phyloP scores from a whole-genome alignment of 768 basidiomycete species.

The Xerocomellus dryophilus region DNA sequence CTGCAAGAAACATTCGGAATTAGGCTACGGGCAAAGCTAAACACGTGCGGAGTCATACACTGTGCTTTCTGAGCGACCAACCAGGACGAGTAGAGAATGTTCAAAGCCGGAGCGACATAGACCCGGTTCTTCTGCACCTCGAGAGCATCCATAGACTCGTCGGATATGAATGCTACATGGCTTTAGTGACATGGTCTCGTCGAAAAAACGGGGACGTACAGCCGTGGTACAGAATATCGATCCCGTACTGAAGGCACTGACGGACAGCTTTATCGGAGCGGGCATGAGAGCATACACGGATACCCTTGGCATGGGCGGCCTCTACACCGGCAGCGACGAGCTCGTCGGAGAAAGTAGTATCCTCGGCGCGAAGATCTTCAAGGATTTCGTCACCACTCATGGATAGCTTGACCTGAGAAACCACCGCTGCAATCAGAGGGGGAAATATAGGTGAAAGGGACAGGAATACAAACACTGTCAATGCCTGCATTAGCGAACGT shows the following conservation, averaged over 20 bases:
- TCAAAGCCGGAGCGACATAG: constrained; percentile 34
- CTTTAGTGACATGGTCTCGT: constrained; percentile 4
- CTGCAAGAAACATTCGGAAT: constrained; percentile 1
- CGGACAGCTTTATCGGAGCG: constrained; percentile 34
- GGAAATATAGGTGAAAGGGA: not conserved
- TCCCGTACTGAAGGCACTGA: constrained; percentile 36
- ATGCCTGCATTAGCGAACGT: constrained; percentile 25
- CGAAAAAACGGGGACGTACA: constrained; percentile 13
- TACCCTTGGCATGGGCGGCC: constrained; percentile 34
- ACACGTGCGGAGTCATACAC: constrained; percentile 8
- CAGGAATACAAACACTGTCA: constrained; percentile 15
- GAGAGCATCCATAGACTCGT: constrained; percentile 35
- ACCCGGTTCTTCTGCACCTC: constrained; percentile 35
- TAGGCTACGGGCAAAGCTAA: not conserved
- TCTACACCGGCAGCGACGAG: constrained; percentile 35
- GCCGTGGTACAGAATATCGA: constrained; percentile 32
- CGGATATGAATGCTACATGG: constrained; percentile 33
- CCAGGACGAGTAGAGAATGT: constrained; percentile 27
- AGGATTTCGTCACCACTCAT: constrained; percentile 40
- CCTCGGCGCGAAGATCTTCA: constrained; percentile 34
- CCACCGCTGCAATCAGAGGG: not conserved
- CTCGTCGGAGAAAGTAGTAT: constrained; percentile 34
- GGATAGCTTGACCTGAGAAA: constrained; percentile 31
- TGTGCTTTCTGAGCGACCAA: constrained; percentile 26
- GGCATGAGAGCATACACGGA: constrained; percentile 38